These are phyloP conservation scores for Circinella umbellata DNA, from an alignment of 371 early-diverging fungal genomes.

Conservation along the genomic window DNA sequence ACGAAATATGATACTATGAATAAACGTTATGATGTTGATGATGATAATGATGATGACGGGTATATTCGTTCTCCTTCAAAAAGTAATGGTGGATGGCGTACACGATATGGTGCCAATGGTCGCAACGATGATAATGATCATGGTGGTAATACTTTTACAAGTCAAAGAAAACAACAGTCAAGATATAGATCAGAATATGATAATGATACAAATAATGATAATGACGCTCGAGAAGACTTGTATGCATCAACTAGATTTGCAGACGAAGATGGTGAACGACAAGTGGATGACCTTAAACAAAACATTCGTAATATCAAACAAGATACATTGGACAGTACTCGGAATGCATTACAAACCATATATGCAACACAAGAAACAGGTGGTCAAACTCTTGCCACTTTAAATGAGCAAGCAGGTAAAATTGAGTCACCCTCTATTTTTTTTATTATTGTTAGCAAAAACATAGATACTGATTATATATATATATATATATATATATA, in stretches of 20 bases:
- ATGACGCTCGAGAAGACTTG: background rate
- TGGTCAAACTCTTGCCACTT: slow-evolving; percentile 61
- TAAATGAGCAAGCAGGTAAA: slow-evolving; percentile 68
- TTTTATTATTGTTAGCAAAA: background rate
- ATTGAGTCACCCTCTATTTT: too few species aligned
- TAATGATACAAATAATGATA: too few species aligned
- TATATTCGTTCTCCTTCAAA: too few species aligned
- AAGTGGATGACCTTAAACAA: slow-evolving; percentile 58
- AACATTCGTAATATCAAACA: slow-evolving; percentile 71
- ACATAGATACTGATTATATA: too few species aligned
- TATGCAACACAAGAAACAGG: slow-evolving; percentile 69
- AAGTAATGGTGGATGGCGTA: background rate
- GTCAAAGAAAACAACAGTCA: background rate
- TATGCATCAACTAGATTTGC: slow-evolving; percentile 12
- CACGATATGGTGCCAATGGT: background rate
- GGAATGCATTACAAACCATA: slow-evolving; percentile 70
- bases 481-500: too few species aligned
- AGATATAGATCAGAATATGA: background rate
- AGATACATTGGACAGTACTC: slow-evolving; percentile 74
- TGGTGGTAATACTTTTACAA: background rate
- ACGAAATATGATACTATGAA: background rate
- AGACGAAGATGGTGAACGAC: slow-evolving; percentile 42
- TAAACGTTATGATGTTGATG: too few species aligned
- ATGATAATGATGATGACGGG: background rate
- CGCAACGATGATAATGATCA: background rate